Conservation (phyloP, 139 green algal species). For the Limnomonas spitsbergensis region DNA sequence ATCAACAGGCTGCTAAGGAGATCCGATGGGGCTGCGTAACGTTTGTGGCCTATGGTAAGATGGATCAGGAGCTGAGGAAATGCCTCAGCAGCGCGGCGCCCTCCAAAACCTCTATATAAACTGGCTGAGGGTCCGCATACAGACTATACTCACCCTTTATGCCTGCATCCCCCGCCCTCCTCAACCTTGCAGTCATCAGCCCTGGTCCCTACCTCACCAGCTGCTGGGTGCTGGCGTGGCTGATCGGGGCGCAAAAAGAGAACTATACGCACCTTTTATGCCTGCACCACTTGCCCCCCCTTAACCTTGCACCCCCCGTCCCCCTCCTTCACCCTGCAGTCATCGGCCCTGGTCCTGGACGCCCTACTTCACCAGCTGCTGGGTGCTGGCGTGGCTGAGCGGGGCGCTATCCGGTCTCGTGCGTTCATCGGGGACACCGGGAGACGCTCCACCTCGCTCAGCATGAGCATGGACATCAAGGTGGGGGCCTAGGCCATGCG, state of each 20-base stretch:
- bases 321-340: too few relatives aligned
- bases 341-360: neutral
- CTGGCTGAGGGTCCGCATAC: neutral
- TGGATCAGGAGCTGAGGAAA: too few relatives aligned
- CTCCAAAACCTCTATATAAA: too few relatives aligned
- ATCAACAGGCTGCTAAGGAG: neutral
- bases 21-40: constrained; percentile 12
- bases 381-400: neutral
- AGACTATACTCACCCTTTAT: too few relatives aligned
- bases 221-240: neutral
- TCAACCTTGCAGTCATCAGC: neutral
- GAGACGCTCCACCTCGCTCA: neutral
- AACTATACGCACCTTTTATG: too few relatives aligned
- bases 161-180: too few relatives aligned
- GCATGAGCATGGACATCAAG: constrained; percentile 1
- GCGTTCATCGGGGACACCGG: constrained; percentile 15
- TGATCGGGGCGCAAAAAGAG: neutral
- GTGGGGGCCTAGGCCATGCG: neutral
- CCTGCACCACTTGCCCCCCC: too few relatives aligned
- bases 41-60: constrained; percentile 16
- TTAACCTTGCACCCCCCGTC: too few relatives aligned
- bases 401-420: neutral
- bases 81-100: too few relatives aligned
- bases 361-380: neutral
- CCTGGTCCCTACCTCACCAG: neutral